Evolutionary conservation across 805 yeast species (phyloP).

Genomic region (Suhomyces pyralidae): DNA sequence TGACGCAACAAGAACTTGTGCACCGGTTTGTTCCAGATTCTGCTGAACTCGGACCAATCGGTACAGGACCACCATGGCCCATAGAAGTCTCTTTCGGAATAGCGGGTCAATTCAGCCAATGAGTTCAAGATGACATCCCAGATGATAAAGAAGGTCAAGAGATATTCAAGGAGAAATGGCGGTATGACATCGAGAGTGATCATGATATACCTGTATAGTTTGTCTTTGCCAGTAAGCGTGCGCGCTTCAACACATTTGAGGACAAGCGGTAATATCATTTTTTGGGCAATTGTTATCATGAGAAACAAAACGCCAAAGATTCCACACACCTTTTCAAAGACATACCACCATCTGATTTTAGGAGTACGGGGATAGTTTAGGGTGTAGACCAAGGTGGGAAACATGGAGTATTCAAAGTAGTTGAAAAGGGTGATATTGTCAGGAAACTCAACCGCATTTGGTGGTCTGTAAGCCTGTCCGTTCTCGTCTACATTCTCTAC

Average conservation of each 20-base stretch:
- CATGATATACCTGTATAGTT: conserved; percentile 50
- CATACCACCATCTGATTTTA: conserved; percentile 64
- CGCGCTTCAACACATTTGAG: conserved; percentile 55
- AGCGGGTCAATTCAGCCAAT: conserved; percentile 81
- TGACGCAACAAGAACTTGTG: conserved; percentile 87
- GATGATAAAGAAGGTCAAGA: conserved; percentile 79
- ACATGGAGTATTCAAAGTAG: conserved; percentile 79
- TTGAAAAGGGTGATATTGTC: conserved; percentile 59
- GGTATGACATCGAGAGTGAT: conserved; percentile 73
- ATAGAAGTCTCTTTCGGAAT: conserved; percentile 89
- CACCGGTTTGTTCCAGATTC: conserved; percentile 94
- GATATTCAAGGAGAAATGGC: conserved; percentile 70
- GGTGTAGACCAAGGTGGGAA: conserved; percentile 84
- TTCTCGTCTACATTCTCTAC: conserved; percentile 15
- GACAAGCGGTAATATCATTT: conserved; percentile 70
- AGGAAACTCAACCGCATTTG: conserved; percentile 53
- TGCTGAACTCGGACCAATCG: conserved; percentile 89
- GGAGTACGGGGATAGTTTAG: conserved; percentile 77
- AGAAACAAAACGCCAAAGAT: conserved; percentile 82
- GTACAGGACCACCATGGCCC: conserved; percentile 98
- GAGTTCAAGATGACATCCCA: conserved; percentile 94
- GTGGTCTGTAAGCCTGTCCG: conserved; percentile 3
- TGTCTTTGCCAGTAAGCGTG: conserved; percentile 43
- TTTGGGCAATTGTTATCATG: conserved; percentile 79
- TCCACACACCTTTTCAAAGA: conserved; percentile 67